A percentile compares a stretch with the other conserved stretches of the same genome.
Evolutionary conservation across 495 filamentous ascomycete species (phyloP).

Genomic region (Neurospora sp.): DNA sequence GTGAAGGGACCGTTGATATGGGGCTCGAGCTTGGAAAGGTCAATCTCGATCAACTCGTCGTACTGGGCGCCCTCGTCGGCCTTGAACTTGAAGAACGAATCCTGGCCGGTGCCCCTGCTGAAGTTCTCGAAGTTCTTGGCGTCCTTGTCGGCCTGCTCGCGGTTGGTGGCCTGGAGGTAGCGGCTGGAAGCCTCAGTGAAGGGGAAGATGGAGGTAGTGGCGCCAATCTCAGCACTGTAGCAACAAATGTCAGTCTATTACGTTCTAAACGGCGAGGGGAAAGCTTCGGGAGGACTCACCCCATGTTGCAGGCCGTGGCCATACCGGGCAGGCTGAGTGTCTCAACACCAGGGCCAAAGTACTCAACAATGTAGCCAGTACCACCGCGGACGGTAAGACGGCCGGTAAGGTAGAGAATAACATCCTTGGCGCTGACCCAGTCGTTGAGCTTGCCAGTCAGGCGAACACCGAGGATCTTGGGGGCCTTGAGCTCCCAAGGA

Average conservation of each 20-base stretch:
- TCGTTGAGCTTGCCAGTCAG: conserved; percentile 75
- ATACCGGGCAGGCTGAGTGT: conserved; percentile 86
- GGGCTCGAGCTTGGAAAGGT: conserved; percentile 83
- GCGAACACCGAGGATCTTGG: conserved; percentile 76
- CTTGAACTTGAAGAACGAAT: conserved; percentile 38
- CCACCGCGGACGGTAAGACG: conserved; percentile 88
- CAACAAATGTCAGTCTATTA: neutral
- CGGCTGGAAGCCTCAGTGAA: conserved; percentile 38
- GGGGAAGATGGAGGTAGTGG: conserved; percentile 87
- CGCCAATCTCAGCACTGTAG: conserved; percentile 69
- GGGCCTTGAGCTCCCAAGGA: conserved; percentile 95
- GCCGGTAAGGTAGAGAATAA: conserved; percentile 84
- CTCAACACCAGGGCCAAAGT: conserved; percentile 76
- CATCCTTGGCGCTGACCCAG: conserved; percentile 91
- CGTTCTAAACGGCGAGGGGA: neutral
- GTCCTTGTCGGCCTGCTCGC: conserved; percentile 57
- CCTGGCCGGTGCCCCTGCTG: conserved; percentile 25
- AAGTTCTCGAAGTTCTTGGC: conserved; percentile 43
- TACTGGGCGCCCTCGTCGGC: conserved; percentile 79
- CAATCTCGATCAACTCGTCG: conserved; percentile 84
- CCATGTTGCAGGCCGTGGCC: conserved; percentile 87
- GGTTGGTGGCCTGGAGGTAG: conserved; percentile 78
- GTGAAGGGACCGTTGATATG: conserved; percentile 98
- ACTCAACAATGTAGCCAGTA: conserved; percentile 91
- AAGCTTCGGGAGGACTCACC: conserved; percentile 1